phyloP scores from a whole-genome alignment of 2,329 filamentous ascomycete genomes.

The Huntiella abstrusa region DNA sequence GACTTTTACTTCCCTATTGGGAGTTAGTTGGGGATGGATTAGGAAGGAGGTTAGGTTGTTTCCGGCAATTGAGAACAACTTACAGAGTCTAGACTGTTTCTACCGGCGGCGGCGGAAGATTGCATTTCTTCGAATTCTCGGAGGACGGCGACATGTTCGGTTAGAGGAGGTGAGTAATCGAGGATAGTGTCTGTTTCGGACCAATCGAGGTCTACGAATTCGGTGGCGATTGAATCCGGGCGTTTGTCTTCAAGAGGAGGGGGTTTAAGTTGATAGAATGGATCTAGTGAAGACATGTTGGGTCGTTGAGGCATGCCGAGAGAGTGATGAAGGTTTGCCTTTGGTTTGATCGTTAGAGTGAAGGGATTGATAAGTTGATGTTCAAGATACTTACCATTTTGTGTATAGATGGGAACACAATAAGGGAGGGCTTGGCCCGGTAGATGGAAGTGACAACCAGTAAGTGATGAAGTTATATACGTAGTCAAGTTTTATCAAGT shows the following conservation, averaged over 20 bases:
- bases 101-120: constrained; percentile 38
- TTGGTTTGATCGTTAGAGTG: too few species aligned
- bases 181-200: constrained; percentile 31
- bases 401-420: too few species aligned
- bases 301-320: constrained; percentile 33
- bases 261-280: constrained; percentile 40
- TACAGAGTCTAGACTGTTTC: constrained; percentile 54
- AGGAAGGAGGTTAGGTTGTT: neutral
- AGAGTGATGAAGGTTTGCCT: too few species aligned
- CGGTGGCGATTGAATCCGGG: constrained; percentile 53
- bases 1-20: constrained; percentile 49
- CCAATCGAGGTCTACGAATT: constrained; percentile 61
- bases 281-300: constrained; percentile 25
- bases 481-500: too few species aligned
- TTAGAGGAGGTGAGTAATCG: too few species aligned
- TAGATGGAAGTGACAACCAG: too few species aligned
- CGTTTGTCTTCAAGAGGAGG: constrained; percentile 26
- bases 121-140: constrained; percentile 30
- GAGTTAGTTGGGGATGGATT: neutral
- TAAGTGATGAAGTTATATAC: too few species aligned
- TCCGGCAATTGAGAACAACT: constrained; percentile 19
- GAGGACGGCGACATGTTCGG: constrained; percentile 21
- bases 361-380: too few species aligned
- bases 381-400: too few species aligned
- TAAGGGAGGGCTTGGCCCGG: too few species aligned